Evolutionary conservation across 352 stramenopile species (phyloP).

Genomic region (Thraustochytrium striatum): DNA sequence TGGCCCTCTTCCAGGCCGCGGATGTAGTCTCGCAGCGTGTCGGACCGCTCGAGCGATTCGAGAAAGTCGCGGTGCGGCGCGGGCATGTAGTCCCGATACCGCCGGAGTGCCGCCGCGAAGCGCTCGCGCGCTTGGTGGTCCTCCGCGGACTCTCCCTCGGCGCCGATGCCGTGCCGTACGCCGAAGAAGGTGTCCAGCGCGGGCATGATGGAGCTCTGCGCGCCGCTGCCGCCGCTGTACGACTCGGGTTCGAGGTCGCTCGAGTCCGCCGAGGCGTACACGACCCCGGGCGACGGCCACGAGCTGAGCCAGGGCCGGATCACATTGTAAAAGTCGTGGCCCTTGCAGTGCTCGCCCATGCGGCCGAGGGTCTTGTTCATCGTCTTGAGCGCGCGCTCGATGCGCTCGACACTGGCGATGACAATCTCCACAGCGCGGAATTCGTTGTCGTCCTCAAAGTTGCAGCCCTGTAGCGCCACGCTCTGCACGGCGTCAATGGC

Average conservation of each 20-base stretch:
- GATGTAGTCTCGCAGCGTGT: conserved; percentile 27
- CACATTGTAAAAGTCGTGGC: conserved; percentile 47
- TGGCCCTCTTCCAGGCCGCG: background rate
- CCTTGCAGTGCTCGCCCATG: conserved; percentile 39
- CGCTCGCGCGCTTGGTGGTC: background rate
- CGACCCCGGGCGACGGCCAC: conserved; percentile 19
- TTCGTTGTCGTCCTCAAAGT: background rate
- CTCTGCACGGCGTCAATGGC: background rate
- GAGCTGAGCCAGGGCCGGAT: conserved; percentile 34
- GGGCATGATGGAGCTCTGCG: conserved; percentile 49
- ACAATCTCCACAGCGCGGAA: background rate
- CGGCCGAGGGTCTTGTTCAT: conserved; percentile 39
- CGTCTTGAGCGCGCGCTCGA: conserved; percentile 18
- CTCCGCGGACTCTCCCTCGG: background rate
- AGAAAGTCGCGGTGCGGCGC: conserved; percentile 41
- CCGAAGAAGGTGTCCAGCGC: conserved; percentile 48
- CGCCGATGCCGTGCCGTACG: conserved; percentile 4
- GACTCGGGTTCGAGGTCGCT: background rate
- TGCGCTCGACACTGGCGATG: background rate
- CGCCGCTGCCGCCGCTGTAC: conserved; percentile 36
- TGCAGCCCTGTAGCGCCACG: background rate
- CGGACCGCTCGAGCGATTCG: background rate
- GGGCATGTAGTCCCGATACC: conserved; percentile 43
- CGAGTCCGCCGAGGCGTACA: conserved; percentile 22
- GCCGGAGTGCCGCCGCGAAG: background rate